phyloP scores from a whole-genome alignment of 495 filamentous ascomycete species.

The Sabuloglossum arenarium region DNA sequence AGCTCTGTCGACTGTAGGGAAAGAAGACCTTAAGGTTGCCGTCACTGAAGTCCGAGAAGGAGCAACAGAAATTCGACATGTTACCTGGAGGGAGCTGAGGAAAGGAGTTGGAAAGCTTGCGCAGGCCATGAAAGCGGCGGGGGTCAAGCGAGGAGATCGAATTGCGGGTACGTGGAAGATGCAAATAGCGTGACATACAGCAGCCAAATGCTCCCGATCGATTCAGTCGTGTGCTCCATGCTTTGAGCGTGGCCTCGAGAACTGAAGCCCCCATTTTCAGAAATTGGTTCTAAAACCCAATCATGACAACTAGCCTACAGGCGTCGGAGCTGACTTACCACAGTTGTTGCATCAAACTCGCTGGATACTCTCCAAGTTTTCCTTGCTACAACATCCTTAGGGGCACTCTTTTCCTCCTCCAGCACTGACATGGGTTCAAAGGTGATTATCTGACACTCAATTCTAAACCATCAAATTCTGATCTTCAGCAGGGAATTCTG shows the following conservation, averaged over 20 bases:
- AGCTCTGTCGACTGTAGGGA: constrained; percentile 24
- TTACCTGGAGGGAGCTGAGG: constrained; percentile 45
- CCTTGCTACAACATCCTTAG: constrained; percentile 40
- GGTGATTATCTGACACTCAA: not conserved
- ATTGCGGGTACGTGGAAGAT: constrained; percentile 22
- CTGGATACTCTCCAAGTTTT: constrained; percentile 48
- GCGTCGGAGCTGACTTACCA: not conserved
- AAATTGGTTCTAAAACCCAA: too few relatives aligned
- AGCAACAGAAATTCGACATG: constrained; percentile 26
- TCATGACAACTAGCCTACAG: too few relatives aligned
- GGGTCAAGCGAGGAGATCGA: constrained; percentile 47
- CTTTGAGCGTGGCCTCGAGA: too few relatives aligned
- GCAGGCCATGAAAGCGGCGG: constrained; percentile 38
- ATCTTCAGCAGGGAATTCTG: constrained; percentile 31
- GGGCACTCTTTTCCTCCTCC: constrained; percentile 47
- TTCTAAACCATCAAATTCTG: not conserved
- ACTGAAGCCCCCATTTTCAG: too few relatives aligned
- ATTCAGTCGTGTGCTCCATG: too few relatives aligned
- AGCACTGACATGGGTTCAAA: constrained; percentile 65
- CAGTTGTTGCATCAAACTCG: constrained; percentile 48
- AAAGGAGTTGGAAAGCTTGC: constrained; percentile 30
- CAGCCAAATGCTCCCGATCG: too few relatives aligned
- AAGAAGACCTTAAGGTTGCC: constrained; percentile 49
- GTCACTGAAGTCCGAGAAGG: constrained; percentile 57
- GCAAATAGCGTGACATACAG: not conserved